phyloP scores from a whole-genome alignment of 2,329 filamentous ascomycete species.

The Aspergillus uvarum region DNA sequence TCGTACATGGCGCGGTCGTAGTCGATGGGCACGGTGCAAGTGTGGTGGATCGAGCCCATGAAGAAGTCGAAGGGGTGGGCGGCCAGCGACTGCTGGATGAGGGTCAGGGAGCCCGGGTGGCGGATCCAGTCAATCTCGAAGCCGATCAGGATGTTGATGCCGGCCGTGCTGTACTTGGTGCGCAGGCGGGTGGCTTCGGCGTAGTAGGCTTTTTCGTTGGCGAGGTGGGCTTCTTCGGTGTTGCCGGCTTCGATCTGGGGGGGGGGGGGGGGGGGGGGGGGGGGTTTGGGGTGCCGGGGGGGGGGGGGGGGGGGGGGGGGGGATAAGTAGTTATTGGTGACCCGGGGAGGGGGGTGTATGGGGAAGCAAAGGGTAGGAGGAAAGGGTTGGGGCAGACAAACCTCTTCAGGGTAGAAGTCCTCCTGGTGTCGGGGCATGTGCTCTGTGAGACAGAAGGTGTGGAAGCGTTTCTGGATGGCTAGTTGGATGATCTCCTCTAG shows the following conservation, averaged over 20 bases:
- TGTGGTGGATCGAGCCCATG: constrained; percentile 89
- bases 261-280: no score
- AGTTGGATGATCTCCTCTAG: constrained; percentile 80
- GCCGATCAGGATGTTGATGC: constrained; percentile 79
- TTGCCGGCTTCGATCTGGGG: constrained; percentile 32
- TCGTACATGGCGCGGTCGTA: constrained; percentile 70
- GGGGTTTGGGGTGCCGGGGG: no score
- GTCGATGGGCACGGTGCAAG: constrained; percentile 83
- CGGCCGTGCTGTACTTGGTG: constrained; percentile 59
- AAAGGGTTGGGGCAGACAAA: constrained; percentile 41
- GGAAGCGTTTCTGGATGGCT: constrained; percentile 76
- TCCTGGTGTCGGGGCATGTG: constrained; percentile 82
- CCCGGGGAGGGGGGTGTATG: no score
- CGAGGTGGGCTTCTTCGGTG: constrained; percentile 40
- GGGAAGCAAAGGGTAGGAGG: no score
- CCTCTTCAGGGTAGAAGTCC: constrained; percentile 93
- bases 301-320: no score
- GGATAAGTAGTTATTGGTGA: no score
- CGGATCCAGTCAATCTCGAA: constrained; percentile 96
- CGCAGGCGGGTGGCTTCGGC: constrained; percentile 72
- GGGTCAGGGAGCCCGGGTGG: constrained; percentile 55
- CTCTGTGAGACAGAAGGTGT: constrained; percentile 83
- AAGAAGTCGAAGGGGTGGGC: constrained; percentile 78
- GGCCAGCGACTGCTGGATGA: constrained; percentile 60
- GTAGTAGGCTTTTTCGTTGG: constrained; percentile 64